Conservation (phyloP, 1,284 basidiomycete species). For the Ustilago bromivora region DNA sequence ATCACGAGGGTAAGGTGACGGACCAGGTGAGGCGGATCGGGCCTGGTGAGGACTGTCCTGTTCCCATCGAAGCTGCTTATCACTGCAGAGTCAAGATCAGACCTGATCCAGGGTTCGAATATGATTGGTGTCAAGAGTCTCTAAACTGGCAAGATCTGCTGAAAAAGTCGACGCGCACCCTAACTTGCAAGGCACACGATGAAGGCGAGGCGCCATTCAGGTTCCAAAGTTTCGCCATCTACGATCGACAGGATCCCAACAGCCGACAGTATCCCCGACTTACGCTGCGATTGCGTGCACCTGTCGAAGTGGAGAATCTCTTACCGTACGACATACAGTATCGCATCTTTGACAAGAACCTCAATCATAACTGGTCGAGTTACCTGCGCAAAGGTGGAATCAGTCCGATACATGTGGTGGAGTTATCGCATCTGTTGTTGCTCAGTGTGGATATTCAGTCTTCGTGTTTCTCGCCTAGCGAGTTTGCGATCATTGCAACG, state of each 20-base stretch:
- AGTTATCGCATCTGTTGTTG: conserved; percentile 91
- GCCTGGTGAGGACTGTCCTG: conserved; percentile 87
- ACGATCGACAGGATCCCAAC: conserved; percentile 78
- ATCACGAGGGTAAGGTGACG: conserved; percentile 83
- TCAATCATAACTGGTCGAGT: conserved; percentile 83
- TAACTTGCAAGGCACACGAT: conserved; percentile 87
- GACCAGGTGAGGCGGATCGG: conserved; percentile 87
- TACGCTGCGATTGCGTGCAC: conserved; percentile 88
- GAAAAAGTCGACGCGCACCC: conserved; percentile 78
- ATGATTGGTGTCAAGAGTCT: conserved; percentile 87
- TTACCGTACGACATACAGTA: conserved; percentile 96
- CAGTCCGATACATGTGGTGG: conserved; percentile 97
- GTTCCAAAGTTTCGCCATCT: conserved; percentile 91
- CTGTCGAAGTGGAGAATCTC: conserved; percentile 95
- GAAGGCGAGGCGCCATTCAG: conserved; percentile 89
- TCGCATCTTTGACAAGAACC: conserved; percentile 93
- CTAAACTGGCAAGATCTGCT: conserved; percentile 91
- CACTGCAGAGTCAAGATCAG: conserved; percentile 86
- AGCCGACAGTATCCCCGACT: conserved; percentile 79
- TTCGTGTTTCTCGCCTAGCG: conserved; percentile 91
- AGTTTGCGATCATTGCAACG: conserved; percentile 97
- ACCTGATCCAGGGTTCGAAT: conserved; percentile 95
- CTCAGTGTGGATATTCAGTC: conserved; percentile 86
- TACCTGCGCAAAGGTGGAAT: conserved; percentile 93
- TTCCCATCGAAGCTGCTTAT: conserved; percentile 91